A percentile compares a stretch with the other conserved stretches of the same genome.
These are phyloP conservation scores for Aspergillus baeticus DNA, from an alignment of 495 filamentous ascomycete species.

Conservation along the genomic window DNA sequence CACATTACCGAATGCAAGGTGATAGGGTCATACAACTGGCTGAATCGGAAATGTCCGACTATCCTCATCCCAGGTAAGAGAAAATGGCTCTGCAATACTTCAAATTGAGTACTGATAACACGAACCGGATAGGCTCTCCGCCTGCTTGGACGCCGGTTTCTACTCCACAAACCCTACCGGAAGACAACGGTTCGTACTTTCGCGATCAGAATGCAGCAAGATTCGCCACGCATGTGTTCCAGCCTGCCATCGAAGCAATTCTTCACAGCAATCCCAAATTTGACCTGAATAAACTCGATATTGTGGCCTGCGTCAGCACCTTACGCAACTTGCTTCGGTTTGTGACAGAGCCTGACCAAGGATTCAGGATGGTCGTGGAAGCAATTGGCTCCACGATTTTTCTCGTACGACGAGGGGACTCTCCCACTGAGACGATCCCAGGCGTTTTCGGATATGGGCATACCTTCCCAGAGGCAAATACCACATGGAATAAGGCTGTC, in stretches of 20 bases:
- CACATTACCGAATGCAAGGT: slow-evolving; percentile 24
- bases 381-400: slow-evolving; percentile 60
- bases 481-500: slow-evolving; percentile 52
- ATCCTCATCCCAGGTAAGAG: slow-evolving; percentile 55
- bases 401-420: slow-evolving; percentile 58
- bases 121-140: slow-evolving; percentile 49
- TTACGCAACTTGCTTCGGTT: slow-evolving; percentile 58
- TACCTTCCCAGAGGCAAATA: slow-evolving; percentile 64
- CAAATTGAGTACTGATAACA: not conserved
- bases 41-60: slow-evolving; percentile 32
- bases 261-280: slow-evolving; percentile 35
- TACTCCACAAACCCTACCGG: slow-evolving; percentile 32
- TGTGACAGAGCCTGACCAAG: slow-evolving; percentile 39
- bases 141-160: slow-evolving; percentile 56
- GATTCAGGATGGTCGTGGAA: slow-evolving; percentile 61
- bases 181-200: slow-evolving; percentile 54
- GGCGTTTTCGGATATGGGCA: slow-evolving; percentile 60
- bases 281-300: slow-evolving; percentile 43
- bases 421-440: slow-evolving; percentile 49
- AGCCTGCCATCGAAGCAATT: slow-evolving; percentile 55
- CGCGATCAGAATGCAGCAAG: slow-evolving; percentile 63
- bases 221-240: slow-evolving; percentile 54
- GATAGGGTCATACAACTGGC: slow-evolving; percentile 57
- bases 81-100: not conserved
- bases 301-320: slow-evolving; percentile 62